Evolutionary conservation across 2,329 filamentous ascomycete genomes (phyloP).

Genomic region (Colletotrichum paranaense): DNA sequence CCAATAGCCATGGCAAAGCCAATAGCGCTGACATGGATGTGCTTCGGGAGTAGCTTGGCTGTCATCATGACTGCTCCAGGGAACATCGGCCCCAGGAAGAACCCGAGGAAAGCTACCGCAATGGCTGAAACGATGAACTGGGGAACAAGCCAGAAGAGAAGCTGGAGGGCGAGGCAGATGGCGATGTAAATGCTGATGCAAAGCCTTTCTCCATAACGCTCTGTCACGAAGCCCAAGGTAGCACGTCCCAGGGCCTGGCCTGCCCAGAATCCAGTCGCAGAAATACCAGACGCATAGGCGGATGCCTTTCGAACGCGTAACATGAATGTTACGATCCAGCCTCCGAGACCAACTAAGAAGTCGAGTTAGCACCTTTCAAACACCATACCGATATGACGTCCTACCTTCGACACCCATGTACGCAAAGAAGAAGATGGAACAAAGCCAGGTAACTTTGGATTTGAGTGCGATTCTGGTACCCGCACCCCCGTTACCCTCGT

Average conservation of each 20-base stretch:
- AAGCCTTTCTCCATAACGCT: slow-evolving; percentile 72
- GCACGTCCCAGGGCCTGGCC: slow-evolving; percentile 78
- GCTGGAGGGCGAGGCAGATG: slow-evolving; percentile 68
- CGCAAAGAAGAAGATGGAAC: slow-evolving; percentile 74
- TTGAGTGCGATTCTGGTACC: slow-evolving; percentile 53
- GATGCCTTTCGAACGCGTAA: slow-evolving; percentile 73
- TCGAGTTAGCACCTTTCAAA: slow-evolving; percentile 21
- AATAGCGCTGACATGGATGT: slow-evolving; percentile 78
- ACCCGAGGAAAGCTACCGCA: slow-evolving; percentile 75
- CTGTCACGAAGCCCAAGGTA: slow-evolving; percentile 76
- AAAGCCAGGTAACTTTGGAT: slow-evolving; percentile 71
- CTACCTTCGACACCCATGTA: slow-evolving; percentile 78
- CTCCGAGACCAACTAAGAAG: slow-evolving; percentile 69
- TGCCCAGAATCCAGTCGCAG: slow-evolving; percentile 82
- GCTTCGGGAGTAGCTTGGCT: slow-evolving; percentile 75
- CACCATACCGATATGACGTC: not conserved
- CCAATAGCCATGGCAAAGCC: slow-evolving; percentile 81
- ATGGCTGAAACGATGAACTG: slow-evolving; percentile 70
- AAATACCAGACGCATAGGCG: slow-evolving; percentile 77
- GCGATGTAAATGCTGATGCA: slow-evolving; percentile 71
- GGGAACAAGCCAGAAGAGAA: slow-evolving; percentile 68
- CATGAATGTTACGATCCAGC: slow-evolving; percentile 87
- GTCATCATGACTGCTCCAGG: slow-evolving; percentile 77
- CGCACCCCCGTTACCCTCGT: slow-evolving; percentile 40
- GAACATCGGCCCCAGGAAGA: slow-evolving; percentile 81